phyloP scores from a whole-genome alignment of 495 filamentous ascomycete species.

The Neurospora intermedia region DNA sequence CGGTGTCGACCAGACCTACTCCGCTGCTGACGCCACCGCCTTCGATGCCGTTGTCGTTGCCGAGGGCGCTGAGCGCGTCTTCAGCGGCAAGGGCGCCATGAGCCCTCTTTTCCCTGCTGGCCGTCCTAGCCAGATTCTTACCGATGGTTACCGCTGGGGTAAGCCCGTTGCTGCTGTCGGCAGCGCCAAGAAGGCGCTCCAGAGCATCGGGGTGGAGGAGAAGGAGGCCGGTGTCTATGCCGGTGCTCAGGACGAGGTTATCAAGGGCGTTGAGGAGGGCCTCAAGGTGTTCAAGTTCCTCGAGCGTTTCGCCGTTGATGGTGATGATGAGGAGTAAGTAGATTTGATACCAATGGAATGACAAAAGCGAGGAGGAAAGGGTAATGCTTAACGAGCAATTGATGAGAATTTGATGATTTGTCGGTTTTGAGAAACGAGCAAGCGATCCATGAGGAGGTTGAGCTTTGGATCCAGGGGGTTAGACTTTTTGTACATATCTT shows the following conservation, averaged over 20 bases:
- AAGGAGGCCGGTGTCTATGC: slow-evolving; percentile 43
- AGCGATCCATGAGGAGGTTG: neutral
- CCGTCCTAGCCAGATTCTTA: slow-evolving; percentile 52
- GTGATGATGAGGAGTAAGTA: neutral
- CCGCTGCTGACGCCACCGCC: slow-evolving; percentile 53
- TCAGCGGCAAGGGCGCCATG: slow-evolving; percentile 22
- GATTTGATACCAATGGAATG: neutral
- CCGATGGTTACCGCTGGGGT: slow-evolving; percentile 58
- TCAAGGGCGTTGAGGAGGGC: slow-evolving; percentile 38
- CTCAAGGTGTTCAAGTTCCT: slow-evolving; percentile 49
- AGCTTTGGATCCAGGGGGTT: neutral
- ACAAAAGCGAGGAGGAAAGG: neutral
- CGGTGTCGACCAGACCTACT: slow-evolving; percentile 60
- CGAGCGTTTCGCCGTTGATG: neutral
- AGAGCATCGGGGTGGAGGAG: slow-evolving; percentile 22
- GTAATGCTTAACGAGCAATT: neutral
- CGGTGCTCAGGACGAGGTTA: slow-evolving; percentile 15
- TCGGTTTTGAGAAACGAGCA: neutral
- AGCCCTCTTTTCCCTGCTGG: slow-evolving; percentile 52
- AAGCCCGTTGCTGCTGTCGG: slow-evolving; percentile 63
- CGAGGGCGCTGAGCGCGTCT: slow-evolving; percentile 45
- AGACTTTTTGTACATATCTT: neutral
- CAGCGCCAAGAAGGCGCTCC: slow-evolving; percentile 26
- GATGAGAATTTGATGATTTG: neutral
- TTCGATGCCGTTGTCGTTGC: slow-evolving; percentile 62